phyloP scores from a whole-genome alignment of 805 yeast genomes.

The Saccharomycopsis amapae region DNA sequence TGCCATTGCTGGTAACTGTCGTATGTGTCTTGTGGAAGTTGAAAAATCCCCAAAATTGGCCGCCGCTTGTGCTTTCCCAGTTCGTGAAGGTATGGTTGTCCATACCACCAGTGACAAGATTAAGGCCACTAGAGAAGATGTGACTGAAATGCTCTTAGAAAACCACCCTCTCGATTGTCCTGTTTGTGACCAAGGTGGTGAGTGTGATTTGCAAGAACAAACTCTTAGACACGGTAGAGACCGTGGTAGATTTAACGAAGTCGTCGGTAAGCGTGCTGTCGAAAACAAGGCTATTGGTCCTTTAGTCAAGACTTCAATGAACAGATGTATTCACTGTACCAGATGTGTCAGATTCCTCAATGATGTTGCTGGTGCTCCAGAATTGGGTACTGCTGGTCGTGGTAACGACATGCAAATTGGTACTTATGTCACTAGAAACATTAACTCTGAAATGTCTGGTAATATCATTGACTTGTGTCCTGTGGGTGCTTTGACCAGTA shows the following conservation, averaged over 20 bases:
- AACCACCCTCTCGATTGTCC: constrained; percentile 93
- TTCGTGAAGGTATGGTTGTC: constrained; percentile 83
- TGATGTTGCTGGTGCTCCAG: constrained; percentile 90
- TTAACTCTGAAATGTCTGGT: constrained; percentile 80
- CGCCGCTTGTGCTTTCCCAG: constrained; percentile 90
- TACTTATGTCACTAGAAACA: constrained; percentile 77
- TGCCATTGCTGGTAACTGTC: constrained; percentile 87
- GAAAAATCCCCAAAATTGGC: constrained; percentile 86
- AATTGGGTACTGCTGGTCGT: constrained; percentile 81
- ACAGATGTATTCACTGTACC: constrained; percentile 88
- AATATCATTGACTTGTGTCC: constrained; percentile 85
- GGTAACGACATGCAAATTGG: constrained; percentile 92
- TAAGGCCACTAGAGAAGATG: constrained; percentile 80
- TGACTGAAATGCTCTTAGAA: constrained; percentile 79
- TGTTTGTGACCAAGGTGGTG: constrained; percentile 92
- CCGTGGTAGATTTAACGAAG: constrained; percentile 77
- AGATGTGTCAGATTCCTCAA: constrained; percentile 85
- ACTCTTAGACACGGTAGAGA: constrained; percentile 76
- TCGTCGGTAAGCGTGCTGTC: constrained; percentile 80
- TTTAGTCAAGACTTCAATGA: constrained; percentile 82
- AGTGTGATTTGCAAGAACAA: constrained; percentile 88
- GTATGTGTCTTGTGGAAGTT: constrained; percentile 88
- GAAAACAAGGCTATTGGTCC: constrained; percentile 91
- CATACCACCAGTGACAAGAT: constrained; percentile 73
- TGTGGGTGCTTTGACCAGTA: constrained; percentile 84